phyloP scores from a whole-genome alignment of 768 basidiomycete species.

The Gloeostereum incarnatum region DNA sequence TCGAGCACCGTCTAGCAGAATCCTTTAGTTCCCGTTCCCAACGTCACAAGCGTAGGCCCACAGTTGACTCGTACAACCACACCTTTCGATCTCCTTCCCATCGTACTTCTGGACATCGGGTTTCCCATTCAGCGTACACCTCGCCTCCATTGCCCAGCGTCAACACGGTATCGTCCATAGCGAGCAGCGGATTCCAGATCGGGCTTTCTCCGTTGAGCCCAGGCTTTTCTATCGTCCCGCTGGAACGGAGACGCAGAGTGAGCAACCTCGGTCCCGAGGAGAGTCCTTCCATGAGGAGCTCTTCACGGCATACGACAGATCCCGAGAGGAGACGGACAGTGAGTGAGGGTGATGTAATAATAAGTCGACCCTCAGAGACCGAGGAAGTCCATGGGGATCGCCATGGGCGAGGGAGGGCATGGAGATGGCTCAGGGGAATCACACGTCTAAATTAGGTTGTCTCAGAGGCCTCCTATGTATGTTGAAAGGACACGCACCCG shows the following conservation, averaged over 20 bases:
- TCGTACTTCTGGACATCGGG: not conserved
- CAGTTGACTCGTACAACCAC: no score
- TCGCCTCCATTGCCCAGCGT: constrained; percentile 26
- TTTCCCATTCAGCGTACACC: not conserved
- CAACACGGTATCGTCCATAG: constrained; percentile 25
- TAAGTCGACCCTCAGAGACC: constrained; percentile 9
- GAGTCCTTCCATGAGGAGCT: constrained; percentile 15
- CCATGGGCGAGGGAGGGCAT: constrained; percentile 5
- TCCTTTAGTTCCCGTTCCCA: no score
- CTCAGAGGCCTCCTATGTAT: no score
- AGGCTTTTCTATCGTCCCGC: constrained; percentile 63
- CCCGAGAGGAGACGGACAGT: constrained; percentile 33
- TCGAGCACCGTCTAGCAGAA: no score
- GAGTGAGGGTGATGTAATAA: constrained; percentile 37
- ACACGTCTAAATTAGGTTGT: no score
- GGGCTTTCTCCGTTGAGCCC: constrained; percentile 70
- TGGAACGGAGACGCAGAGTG: constrained; percentile 34
- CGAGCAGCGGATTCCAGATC: constrained; percentile 56
- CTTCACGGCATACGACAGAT: no score
- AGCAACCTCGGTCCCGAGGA: constrained; percentile 22
- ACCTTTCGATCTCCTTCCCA: no score
- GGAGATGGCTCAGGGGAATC: no score
- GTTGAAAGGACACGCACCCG: no score
- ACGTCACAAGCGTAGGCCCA: no score
- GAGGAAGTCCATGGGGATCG: constrained; percentile 6